Conservation (phyloP, 306 rosid genomes). For the Bauhinia variegata region DNA sequence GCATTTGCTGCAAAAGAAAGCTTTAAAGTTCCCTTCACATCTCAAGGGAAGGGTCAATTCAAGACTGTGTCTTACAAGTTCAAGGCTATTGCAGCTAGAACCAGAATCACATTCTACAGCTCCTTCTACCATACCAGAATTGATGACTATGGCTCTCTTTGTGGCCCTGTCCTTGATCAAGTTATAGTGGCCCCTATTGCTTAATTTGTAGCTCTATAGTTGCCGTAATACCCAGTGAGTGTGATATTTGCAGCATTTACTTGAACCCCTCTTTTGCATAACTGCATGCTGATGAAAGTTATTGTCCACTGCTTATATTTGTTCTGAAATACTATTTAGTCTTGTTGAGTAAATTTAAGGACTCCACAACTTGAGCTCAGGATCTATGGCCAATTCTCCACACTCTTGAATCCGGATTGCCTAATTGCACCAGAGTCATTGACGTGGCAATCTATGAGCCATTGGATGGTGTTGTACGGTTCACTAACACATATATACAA, state of each 20-base stretch:
- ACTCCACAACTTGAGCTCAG: no score
- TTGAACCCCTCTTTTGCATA: conserved; percentile 39
- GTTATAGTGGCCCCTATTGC: conserved; percentile 59
- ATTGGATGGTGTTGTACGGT: no score
- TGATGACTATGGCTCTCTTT: conserved; percentile 83
- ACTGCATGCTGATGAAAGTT: conserved; percentile 40
- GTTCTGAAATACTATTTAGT: not conserved
- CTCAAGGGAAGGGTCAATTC: conserved; percentile 75
- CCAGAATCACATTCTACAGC: conserved; percentile 90
- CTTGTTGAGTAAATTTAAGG: not conserved
- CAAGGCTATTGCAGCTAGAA: conserved; percentile 64
- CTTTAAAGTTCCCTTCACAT: conserved; percentile 74
- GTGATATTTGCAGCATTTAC: conserved; percentile 40
- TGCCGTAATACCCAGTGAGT: conserved; percentile 15
- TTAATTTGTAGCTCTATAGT: conserved; percentile 23
- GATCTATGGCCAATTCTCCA: no score
- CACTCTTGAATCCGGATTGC: no score
- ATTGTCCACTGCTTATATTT: not conserved
- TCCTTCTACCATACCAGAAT: conserved; percentile 81
- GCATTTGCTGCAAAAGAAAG: conserved; percentile 83
- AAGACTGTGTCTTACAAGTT: conserved; percentile 61
- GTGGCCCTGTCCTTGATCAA: conserved; percentile 87
- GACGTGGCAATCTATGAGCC: no score
- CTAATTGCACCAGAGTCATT: no score
- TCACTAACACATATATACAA: no score